Evolutionary conservation across 2,329 filamentous ascomycete genomes (phyloP), one percentile per base, ranked within the genome.

Genomic region (Colletotrichum paranaense): DNA sequence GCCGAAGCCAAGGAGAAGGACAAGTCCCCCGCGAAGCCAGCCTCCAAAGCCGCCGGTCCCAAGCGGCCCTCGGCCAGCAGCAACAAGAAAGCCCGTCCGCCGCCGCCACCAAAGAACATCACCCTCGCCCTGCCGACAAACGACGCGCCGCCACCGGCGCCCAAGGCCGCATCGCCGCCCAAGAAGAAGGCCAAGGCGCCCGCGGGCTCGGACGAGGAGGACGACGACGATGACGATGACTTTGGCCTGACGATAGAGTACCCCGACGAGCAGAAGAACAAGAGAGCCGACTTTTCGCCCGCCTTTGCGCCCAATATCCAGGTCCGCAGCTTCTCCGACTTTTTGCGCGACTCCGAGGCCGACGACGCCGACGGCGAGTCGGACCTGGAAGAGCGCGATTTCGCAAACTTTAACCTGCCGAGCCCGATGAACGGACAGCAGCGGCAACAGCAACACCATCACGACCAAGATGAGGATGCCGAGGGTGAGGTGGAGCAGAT

Each of bases 171-270:
- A 14, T 26, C 52, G 14, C 67, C 73, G 12, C 28, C 67, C 16
- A 70, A 78, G 52, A 78, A 77, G 77, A 79, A 74, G 76, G 78
- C 81, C 63, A 78, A 80, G 74, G 81, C 82, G 58, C 75, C 81
- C 26, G 81, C 77, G 22, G 82, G 81, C 5, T 86, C 88, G 1
- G 86, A 89, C 7, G 86, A 88, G 2, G 88, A 89, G 0, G 86
- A 88, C 8, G 88, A 88, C 4, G 86, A 88, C 22, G 86, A 88
- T 14, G 88, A 90, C 56, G 89, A 88, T 28, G 90, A 90, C 63
- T 87, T 88, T 59, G 87, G 87, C 30, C 83, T 92, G 42, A 86
- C 88, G 30, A 85, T 92, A 68, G 91, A 92, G 79, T 91, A 90
- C 75, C 90, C 90, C 0, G 89, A 85, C 38, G 85, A 85, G 26